Conservation (phyloP, 495 filamentous ascomycete genomes). For the Poronia punctata region DNA sequence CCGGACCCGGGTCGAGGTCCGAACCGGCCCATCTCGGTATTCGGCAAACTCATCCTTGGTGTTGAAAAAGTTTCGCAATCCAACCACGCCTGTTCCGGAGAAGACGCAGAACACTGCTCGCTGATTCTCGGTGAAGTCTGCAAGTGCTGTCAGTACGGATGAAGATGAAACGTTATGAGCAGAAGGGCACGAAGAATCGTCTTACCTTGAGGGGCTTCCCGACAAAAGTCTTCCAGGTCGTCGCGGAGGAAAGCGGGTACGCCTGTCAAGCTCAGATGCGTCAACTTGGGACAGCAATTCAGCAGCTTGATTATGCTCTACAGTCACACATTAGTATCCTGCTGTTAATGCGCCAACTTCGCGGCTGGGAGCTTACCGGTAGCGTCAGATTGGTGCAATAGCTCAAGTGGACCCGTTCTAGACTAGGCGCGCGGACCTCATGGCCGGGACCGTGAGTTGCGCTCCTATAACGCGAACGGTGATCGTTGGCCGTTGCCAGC, state of each 20-base stretch:
- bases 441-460: slow-evolving; percentile 20
- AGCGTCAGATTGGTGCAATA: slow-evolving; percentile 83
- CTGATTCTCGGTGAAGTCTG: slow-evolving; percentile 93
- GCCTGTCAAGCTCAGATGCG: slow-evolving; percentile 94
- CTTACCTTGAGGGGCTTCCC: slow-evolving; percentile 70
- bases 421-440: slow-evolving; percentile 39
- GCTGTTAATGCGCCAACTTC: background rate
- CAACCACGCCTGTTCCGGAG: slow-evolving; percentile 74
- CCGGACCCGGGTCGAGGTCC: slow-evolving; percentile 2
- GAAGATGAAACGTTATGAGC: slow-evolving; percentile 19
- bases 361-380: slow-evolving; percentile 47
- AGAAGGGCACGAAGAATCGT: background rate
- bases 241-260: slow-evolving; percentile 73
- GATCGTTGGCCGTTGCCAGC: slow-evolving; percentile 57
- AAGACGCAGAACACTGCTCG: slow-evolving; percentile 96
- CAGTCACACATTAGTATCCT: slow-evolving; percentile 12
- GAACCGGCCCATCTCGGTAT: slow-evolving; percentile 5
- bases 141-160: slow-evolving; percentile 11
- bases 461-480: slow-evolving; percentile 15
- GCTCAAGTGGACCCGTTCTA: slow-evolving; percentile 94
- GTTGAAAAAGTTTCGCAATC: slow-evolving; percentile 74
- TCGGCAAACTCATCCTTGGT: slow-evolving; percentile 29
- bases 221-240: slow-evolving; percentile 75
- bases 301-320: slow-evolving; percentile 88
- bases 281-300: slow-evolving; percentile 84